Percentiles rank a stretch among this genome's conserved stretches.
These are phyloP conservation scores for Dictyostelium citrinum DNA, from an alignment of 78 protist species.

Conservation along the genomic window DNA sequence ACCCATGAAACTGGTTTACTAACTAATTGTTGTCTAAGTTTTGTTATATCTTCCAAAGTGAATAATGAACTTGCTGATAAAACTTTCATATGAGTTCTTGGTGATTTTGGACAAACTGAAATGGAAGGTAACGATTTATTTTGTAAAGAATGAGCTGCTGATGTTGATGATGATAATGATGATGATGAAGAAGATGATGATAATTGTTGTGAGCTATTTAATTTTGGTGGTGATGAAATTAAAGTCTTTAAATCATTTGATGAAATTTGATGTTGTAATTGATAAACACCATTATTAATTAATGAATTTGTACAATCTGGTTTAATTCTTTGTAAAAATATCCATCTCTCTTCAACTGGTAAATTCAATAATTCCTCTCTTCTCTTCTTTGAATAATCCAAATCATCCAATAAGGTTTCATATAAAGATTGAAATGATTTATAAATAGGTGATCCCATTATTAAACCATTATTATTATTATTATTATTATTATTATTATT, in stretches of 20 bases:
- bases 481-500: neutral
- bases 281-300: conserved; percentile 22
- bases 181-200: neutral
- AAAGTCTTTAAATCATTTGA: conserved; percentile 27
- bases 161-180: conserved; percentile 24
- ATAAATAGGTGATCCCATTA: conserved; percentile 51
- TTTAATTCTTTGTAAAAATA: conserved; percentile 48
- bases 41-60: conserved; percentile 39
- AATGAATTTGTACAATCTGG: conserved; percentile 69
- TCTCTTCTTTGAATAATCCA: conserved; percentile 44
- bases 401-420: conserved; percentile 49
- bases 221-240: conserved; percentile 71
- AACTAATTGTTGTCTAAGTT: conserved; percentile 1
- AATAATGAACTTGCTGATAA: conserved; percentile 8
- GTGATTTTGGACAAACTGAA: conserved; percentile 33
- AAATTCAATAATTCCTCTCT: conserved; percentile 45
- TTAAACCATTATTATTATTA: neutral
- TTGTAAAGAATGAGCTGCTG: neutral
- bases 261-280: conserved; percentile 4
- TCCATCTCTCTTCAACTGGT: conserved; percentile 54
- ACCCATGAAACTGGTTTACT: conserved; percentile 55
- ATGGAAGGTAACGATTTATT: neutral
- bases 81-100: conserved; percentile 34
- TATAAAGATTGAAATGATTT: conserved; percentile 38
- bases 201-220: conserved; percentile 7